phyloP scores from a whole-genome alignment of 352 stramenopile genomes.

The Phytophthora syringae region DNA sequence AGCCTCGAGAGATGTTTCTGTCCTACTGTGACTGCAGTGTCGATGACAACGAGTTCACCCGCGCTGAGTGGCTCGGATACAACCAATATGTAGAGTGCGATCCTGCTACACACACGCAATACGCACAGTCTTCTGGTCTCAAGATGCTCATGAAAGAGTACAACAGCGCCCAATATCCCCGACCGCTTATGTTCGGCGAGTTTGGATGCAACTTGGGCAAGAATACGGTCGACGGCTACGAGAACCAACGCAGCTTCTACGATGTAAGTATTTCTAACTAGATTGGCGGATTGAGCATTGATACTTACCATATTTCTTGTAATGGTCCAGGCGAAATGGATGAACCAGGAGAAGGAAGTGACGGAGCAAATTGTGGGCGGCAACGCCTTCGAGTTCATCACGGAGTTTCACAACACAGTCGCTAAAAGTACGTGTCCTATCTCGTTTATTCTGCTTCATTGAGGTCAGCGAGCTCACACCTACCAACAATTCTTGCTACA shows the following conservation, averaged over 20 bases:
- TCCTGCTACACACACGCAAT: not conserved
- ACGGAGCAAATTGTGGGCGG: no score
- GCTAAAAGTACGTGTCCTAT: no score
- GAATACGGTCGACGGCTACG: conserved; percentile 72
- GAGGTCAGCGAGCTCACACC: no score
- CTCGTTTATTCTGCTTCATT: no score
- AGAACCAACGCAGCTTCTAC: conserved; percentile 70
- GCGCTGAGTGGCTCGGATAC: not conserved
- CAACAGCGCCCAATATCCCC: not conserved
- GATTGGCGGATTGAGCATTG: no score
- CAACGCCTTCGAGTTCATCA: no score
- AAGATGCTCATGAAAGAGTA: not conserved
- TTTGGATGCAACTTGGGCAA: conserved; percentile 74
- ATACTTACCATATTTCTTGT: no score
- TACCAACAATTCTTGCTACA: no score
- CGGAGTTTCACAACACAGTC: no score
- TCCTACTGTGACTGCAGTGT: not conserved
- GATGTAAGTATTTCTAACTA: conserved; percentile 37
- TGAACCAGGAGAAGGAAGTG: no score
- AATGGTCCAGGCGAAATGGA: no score
- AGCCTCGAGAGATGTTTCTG: not conserved
- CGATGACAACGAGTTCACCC: not conserved
- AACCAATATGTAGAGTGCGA: not conserved
- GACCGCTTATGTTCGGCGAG: conserved; percentile 73
- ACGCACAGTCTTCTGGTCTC: not conserved